Conservation (phyloP, 345 rosid genomes). For the Salix arbutifolia region DNA sequence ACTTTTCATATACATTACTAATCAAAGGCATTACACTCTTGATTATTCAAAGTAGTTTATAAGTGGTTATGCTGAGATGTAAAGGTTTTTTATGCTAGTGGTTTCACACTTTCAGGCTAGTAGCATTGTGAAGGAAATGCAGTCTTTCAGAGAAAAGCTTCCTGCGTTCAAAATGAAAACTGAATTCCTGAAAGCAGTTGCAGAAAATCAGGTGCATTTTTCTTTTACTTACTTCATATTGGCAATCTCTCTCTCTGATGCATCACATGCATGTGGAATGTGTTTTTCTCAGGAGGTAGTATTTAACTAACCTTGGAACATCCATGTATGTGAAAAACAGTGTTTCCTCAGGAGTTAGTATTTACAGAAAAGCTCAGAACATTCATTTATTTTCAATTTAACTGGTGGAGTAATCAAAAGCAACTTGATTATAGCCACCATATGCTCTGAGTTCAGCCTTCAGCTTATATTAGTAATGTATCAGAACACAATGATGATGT, state of each 20-base stretch:
- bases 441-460: not conserved
- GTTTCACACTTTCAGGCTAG: constrained; percentile 44
- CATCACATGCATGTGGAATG: not conserved
- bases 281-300: not conserved
- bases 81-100: constrained; percentile 3
- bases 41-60: not conserved
- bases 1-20: not conserved
- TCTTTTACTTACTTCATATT: constrained; percentile 6
- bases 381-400: not conserved
- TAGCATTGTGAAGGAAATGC: constrained; percentile 50
- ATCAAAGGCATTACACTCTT: not conserved
- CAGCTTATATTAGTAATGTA: not conserved
- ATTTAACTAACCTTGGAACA: too few relatives aligned
- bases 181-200: constrained; percentile 71
- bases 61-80: not conserved
- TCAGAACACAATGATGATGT: not conserved
- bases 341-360: too few relatives aligned
- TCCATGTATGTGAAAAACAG: too few relatives aligned
- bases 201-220: constrained; percentile 63
- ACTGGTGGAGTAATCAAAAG: not conserved
- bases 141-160: constrained; percentile 72
- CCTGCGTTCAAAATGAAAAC: constrained; percentile 82
- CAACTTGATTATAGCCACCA: not conserved
- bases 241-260: not conserved
- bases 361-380: not conserved